phyloP scores from a whole-genome alignment of 257 asterid genomes.

The Gentiana straminea region DNA sequence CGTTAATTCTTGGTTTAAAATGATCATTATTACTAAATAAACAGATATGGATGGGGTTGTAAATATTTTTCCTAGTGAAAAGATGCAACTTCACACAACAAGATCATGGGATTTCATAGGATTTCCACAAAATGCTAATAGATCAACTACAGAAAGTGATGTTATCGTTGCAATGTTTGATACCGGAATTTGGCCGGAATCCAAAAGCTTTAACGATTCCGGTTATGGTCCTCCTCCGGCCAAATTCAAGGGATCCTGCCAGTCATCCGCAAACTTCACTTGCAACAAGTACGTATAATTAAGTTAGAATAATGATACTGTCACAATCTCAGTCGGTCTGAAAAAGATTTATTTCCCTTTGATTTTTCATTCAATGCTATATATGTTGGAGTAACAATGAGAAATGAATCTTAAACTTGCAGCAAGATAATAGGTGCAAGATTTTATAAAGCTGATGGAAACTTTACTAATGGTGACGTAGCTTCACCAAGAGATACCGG shows the following conservation, averaged over 20 bases:
- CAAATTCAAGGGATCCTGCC: conserved; percentile 44
- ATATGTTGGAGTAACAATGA: not conserved
- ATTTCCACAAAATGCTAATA: conserved; percentile 22
- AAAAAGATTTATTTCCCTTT: not conserved
- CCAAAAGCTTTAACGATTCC: conserved; percentile 28
- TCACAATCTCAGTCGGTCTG: not conserved
- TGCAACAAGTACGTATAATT: conserved; percentile 27
- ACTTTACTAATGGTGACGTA: conserved; percentile 9
- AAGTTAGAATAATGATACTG: no score
- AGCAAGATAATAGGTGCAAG: conserved; percentile 56
- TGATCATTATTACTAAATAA: no score
- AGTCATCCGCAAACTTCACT: conserved; percentile 32
- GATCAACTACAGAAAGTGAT: conserved; percentile 31
- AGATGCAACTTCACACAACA: conserved; percentile 41
- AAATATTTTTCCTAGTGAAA: conserved; percentile 33
- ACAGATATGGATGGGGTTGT: conserved; percentile 45
- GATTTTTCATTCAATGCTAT: no score
- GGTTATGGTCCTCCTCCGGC: conserved; percentile 26
- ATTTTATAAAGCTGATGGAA: conserved; percentile 34
- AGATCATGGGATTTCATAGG: conserved; percentile 62
- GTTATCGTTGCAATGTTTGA: conserved; percentile 34
- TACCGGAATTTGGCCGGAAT: conserved; percentile 52
- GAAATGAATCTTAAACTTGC: conserved; percentile 1
- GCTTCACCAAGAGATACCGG: conserved; percentile 46
- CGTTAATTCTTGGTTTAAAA: not conserved